These are phyloP conservation scores for Elsinoe australis DNA, from an alignment of 2,329 filamentous ascomycete species.

Conservation along the genomic window DNA sequence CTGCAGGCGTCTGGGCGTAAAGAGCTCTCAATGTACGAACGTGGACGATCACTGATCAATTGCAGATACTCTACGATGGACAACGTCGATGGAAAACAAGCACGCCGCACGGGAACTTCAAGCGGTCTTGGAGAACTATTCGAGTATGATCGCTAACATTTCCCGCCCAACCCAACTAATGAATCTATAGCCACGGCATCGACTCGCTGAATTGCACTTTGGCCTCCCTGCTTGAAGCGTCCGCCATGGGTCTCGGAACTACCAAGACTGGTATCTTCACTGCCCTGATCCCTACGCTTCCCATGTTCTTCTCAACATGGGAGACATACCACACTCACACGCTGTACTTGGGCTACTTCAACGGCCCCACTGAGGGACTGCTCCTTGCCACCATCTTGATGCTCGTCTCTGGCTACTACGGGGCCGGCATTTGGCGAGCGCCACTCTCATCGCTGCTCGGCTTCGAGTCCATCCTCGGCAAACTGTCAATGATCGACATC, in stretches of 20 bases:
- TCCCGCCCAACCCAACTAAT: constrained; percentile 22
- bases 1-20: constrained; percentile 89
- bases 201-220: constrained; percentile 96
- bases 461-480: constrained; percentile 54
- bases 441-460: constrained; percentile 65
- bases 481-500: constrained; percentile 72
- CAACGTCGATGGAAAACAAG: constrained; percentile 97
- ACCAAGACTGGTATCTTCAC: constrained; percentile 84
- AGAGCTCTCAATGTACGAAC: constrained; percentile 18
- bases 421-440: constrained; percentile 76
- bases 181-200: constrained; percentile 65
- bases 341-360: constrained; percentile 90
- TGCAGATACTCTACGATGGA: constrained; percentile 81
- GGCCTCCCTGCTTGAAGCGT: constrained; percentile 81
- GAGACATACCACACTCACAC: constrained; percentile 99
- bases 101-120: constrained; percentile 85
- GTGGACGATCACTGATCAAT: constrained; percentile 25
- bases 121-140: constrained; percentile 94
- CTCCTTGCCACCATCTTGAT: constrained; percentile 83
- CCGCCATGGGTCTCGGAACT: constrained; percentile 83
- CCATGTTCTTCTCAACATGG: constrained; percentile 99
- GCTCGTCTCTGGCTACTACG: constrained; percentile 78
- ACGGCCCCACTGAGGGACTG: constrained; percentile 91
- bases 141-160: constrained; percentile 52
- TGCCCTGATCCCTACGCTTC: constrained; percentile 78